Evolutionary conservation across 148 eudicot genomes (phyloP), one percentile per base, ranked within the genome.

Genomic region (Beta vulgaris): DNA sequence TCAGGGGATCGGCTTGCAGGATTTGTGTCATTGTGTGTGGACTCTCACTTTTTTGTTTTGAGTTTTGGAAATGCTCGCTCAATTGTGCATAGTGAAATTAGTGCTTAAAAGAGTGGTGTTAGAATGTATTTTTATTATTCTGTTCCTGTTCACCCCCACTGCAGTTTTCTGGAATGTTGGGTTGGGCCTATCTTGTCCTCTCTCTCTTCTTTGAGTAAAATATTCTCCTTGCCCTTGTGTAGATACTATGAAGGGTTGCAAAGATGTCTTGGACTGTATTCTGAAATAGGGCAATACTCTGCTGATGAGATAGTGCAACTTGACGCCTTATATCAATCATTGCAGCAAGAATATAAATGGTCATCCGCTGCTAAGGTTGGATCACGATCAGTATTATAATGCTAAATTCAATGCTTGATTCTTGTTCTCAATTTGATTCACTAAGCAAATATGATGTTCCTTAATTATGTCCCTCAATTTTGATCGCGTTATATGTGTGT

Each of bases 211-310:
- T 57, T 44, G 55, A 13, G 36, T 31, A 12, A 39, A 39, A 39
- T 39, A 39, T 39, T 43, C 0, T 6, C 15, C 13, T 43, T 10
- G 48, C 13, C 48, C n/a, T 71, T 25, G 25, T 53, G 21, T 79
- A 96, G 99, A 73, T 96, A 96, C 72, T 92, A 91, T 82, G 98
- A 96, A 84, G 99, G 98, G 46, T 79, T 96, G 80, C 99, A 96
- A 77, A 92, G 80, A 85, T 96, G 99, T 77, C 74, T 88, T 59
- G 97, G 98, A 23, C 83, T 96, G 42, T 77, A 82, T 84, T 83
- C 90, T 65, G 90, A 86, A 67, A 87, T 71, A 61, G 83, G 84
- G 13, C 74, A 80, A 57, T 91, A 92, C 84, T 85, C 98, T 54
- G 68, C 92, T 73, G 89, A 88, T 71, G 86, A 88, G 71, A 81